Evolutionary conservation across 768 basidiomycete species (phyloP), one percentile per base, ranked within the genome.

Genomic region (Hemileccinum rubropunctum): DNA sequence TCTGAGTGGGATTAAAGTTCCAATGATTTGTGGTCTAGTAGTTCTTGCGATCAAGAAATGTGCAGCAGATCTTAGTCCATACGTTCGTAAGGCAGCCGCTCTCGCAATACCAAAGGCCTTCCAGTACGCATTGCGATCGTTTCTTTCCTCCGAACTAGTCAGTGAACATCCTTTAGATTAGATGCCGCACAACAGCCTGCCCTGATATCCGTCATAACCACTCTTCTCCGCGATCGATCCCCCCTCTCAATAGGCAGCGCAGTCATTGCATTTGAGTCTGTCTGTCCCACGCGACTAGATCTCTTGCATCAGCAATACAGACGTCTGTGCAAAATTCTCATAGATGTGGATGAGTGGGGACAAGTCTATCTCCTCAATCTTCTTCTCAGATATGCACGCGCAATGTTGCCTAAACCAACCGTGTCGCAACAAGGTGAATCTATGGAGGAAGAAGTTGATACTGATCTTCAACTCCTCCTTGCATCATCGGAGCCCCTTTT

Each of bases 261-360:
- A 3, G 79, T 89, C 1, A 78, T 86, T 11, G 93, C 97, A 0
- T 97, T 97, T 62, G 80, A 88, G 51, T 77, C 81, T 0, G 80
- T 98, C n/a, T 94, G 91, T 62, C 91, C 93, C 0, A 85, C 87
- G 0, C 79, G 87, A 39, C 78, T 95, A 12, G 92, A 95, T 61
- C 81, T 97, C 12, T 69, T 99, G 2, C 97, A 99, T 61, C 78
- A 79, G 15, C 90, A 97, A 57, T 99, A 90, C 59, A 77, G 95
- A 20, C 82, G 90, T 23, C 73, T 94, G 27, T 97, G 93, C 63
- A 77, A 78, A 37, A 73, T 88, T n/a, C 72, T 98, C 3, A 77
- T 92, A 30, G 94, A 99, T 59, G 84, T 87, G 4, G 97, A 99
- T 59, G 95, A 97, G 65, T 99, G 97, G 97, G 94, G 93, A 0